Percentiles rank a stretch among this genome's conserved stretches.
Evolutionary conservation across 306 rosid species (phyloP).

Genomic region (Myrica gale): DNA sequence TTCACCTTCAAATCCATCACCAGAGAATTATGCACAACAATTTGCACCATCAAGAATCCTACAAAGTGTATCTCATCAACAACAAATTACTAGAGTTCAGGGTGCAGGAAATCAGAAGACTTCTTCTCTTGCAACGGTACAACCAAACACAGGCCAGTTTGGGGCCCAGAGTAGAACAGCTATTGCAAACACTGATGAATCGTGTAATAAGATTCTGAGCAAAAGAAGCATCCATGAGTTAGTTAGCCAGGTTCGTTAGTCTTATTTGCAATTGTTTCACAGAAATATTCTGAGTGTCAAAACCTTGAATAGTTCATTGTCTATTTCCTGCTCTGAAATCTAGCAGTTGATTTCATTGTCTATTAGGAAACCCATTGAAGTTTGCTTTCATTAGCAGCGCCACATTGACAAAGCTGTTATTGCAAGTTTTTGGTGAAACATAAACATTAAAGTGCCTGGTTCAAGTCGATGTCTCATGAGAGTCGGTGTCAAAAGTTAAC

Average conservation of each 20-base stretch:
- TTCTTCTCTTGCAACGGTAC: constrained; percentile 51
- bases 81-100: constrained; percentile 61
- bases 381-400: not conserved
- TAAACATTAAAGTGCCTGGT: not conserved
- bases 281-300: not conserved
- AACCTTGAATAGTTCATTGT: not conserved
- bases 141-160: constrained; percentile 47
- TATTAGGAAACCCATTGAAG: not conserved
- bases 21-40: constrained; percentile 63
- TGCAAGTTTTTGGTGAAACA: not conserved
- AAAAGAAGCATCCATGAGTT: constrained; percentile 91
- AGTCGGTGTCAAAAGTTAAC: not conserved
- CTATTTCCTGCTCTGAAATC: not conserved
- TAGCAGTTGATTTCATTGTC: too few species aligned
- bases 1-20: constrained; percentile 57
- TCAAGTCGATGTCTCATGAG: not conserved
- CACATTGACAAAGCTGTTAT: not conserved
- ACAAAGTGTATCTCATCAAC: constrained; percentile 64
- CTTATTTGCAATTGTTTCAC: constrained; percentile 3
- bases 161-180: constrained; percentile 48
- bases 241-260: constrained; percentile 61
- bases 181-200: constrained; percentile 60
- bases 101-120: constrained; percentile 59
- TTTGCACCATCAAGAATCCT: constrained; percentile 55
- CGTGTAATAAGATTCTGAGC: constrained; percentile 71